Evolutionary conservation across 768 basidiomycete genomes (phyloP).

Genomic region (Coprinellus micaceus): DNA sequence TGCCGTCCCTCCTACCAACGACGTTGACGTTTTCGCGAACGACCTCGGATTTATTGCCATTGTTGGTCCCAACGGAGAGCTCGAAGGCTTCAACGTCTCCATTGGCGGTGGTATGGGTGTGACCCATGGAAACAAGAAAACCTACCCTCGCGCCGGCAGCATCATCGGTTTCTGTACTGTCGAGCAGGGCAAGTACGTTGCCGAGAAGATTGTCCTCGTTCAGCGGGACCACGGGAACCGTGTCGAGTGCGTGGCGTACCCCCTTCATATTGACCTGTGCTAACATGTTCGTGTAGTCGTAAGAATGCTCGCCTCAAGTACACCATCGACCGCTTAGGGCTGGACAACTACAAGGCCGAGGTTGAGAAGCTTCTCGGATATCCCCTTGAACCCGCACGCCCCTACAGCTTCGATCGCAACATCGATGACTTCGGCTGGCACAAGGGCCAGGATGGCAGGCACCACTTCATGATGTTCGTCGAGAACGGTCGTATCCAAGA

Average conservation of each 20-base stretch:
- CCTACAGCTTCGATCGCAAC: conserved; percentile 83
- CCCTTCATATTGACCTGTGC: background rate
- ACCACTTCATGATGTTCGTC: conserved; percentile 92
- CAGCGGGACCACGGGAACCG: conserved; percentile 97
- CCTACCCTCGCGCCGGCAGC: conserved; percentile 86
- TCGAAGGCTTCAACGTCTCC: conserved; percentile 91
- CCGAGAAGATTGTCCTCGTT: conserved; percentile 89
- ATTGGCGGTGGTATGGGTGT: conserved; percentile 99
- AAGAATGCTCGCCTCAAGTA: conserved; percentile 94
- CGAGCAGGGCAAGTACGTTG: conserved; percentile 81
- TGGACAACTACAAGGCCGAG: conserved; percentile 81
- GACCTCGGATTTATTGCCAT: conserved; percentile 98
- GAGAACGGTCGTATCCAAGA: conserved; percentile 98
- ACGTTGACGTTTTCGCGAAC: conserved; percentile 92
- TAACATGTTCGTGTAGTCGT: conserved; percentile 36
- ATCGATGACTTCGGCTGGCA: conserved; percentile 95
- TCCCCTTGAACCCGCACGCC: conserved; percentile 64
- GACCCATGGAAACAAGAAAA: conserved; percentile 98
- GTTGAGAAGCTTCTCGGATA: conserved; percentile 89
- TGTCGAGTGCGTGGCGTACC: conserved; percentile 60
- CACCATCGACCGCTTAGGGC: conserved; percentile 93
- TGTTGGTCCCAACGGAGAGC: conserved; percentile 65
- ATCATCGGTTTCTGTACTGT: conserved; percentile 90
- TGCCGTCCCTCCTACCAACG: conserved; percentile 94
- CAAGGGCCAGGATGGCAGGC: conserved; percentile 79